phyloP scores from a whole-genome alignment of 1,284 basidiomycete species.

The Trichosporon ovoides region DNA sequence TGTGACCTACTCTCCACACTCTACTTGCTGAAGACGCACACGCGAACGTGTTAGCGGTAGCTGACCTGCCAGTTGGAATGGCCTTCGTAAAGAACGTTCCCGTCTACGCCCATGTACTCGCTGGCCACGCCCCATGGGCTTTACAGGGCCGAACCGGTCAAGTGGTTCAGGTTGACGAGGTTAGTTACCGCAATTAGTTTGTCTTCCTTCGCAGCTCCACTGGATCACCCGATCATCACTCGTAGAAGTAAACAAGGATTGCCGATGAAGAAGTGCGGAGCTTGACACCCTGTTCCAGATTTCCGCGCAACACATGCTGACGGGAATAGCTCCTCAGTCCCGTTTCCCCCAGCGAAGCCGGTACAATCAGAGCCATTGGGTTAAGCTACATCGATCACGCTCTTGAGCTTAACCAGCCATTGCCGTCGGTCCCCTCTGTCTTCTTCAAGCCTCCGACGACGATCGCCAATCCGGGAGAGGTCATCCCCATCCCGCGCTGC shows the following conservation, averaged over 20 bases:
- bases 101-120: conserved; percentile 26
- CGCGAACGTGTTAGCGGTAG: too few relatives aligned
- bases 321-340: conserved; percentile 34
- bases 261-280: not conserved
- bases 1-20: too few relatives aligned
- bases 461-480: conserved; percentile 64
- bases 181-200: not conserved
- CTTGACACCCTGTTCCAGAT: not conserved
- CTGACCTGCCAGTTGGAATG: conserved; percentile 34
- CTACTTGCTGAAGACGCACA: too few relatives aligned
- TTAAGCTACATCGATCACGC: conserved; percentile 36
- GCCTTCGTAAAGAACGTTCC: conserved; percentile 25
- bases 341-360: conserved; percentile 26
- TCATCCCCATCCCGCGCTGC: conserved; percentile 62
- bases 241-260: not conserved
- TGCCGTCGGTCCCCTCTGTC: conserved; percentile 59
- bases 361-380: conserved; percentile 35
- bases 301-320: not conserved
- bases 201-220: too few relatives aligned
- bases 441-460: conserved; percentile 74
- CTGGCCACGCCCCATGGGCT: conserved; percentile 21
- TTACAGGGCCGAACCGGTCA: not conserved
- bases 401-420: conserved; percentile 17
- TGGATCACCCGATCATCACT: not conserved
- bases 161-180: not conserved